phyloP scores from a whole-genome alignment of 2,329 filamentous ascomycete genomes.

The Arthroderma uncinatum region DNA sequence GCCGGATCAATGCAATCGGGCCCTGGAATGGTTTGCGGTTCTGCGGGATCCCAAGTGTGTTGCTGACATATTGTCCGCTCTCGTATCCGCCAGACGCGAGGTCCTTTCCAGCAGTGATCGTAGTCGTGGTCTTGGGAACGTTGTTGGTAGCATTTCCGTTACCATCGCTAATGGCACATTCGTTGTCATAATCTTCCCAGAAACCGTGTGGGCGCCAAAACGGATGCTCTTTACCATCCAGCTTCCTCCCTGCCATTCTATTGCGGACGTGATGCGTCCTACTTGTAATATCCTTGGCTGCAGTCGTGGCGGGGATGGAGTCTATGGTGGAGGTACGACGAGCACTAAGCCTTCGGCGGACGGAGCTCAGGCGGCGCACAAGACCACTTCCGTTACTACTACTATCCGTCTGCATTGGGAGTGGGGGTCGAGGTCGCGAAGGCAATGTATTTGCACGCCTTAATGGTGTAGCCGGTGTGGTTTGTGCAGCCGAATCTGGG shows the following conservation, averaged over 20 bases:
- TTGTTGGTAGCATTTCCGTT: not conserved
- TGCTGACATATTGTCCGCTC: conserved; percentile 37
- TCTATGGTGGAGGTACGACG: conserved; percentile 25
- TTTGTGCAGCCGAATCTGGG: conserved; percentile 38
- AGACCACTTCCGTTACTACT: conserved; percentile 14
- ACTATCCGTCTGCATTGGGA: conserved; percentile 16
- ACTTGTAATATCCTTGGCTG: not conserved
- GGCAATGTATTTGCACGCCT: conserved; percentile 34
- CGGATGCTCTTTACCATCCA: conserved; percentile 44
- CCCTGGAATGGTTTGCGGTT: conserved; percentile 35
- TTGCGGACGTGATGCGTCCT: conserved; percentile 31
- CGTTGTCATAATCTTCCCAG: conserved; percentile 46
- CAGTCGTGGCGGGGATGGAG: not conserved
- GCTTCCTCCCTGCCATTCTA: conserved; percentile 32
- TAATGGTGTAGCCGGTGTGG: conserved; percentile 44
- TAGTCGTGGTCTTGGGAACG: not conserved
- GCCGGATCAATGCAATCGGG: conserved; percentile 27
- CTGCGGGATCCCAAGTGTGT: conserved; percentile 46
- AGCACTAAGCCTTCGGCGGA: conserved; percentile 28
- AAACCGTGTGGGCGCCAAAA: conserved; percentile 55
- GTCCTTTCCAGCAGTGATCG: conserved; percentile 5
- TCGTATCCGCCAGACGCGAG: conserved; percentile 19
- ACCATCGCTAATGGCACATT: conserved; percentile 23
- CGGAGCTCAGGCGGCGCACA: conserved; percentile 26
- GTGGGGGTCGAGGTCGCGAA: conserved; percentile 15